These are phyloP conservation scores for Striga hermonthica DNA, from an alignment of 305 asterid species.

Conservation along the genomic window DNA sequence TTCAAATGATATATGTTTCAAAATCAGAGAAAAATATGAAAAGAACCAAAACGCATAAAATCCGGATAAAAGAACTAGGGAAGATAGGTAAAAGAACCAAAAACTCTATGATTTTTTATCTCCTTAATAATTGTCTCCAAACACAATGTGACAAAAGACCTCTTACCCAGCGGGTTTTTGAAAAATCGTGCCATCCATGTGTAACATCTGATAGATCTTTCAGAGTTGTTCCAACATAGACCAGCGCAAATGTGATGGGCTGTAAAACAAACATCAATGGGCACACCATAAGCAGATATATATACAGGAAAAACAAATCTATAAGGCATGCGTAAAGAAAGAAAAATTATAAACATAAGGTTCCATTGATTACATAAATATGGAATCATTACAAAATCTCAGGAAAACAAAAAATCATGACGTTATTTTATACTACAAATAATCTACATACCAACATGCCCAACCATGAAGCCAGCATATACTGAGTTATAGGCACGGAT, in stretches of 20 bases:
- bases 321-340: background rate
- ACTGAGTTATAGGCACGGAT: constrained; percentile 77
- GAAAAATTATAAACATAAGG: background rate
- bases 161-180: constrained; percentile 89
- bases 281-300: background rate
- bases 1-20: no score
- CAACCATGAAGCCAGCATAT: constrained; percentile 95
- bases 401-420: no score
- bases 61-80: no score
- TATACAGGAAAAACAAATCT: background rate
- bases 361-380: background rate
- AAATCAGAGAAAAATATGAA: no score
- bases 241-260: constrained; percentile 95
- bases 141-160: constrained; percentile 3
- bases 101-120: no score
- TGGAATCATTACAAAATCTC: no score
- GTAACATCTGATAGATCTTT: constrained; percentile 97
- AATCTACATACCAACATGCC: constrained; percentile 85
- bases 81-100: no score
- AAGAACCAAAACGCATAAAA: no score
- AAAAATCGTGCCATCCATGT: constrained; percentile 90
- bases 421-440: background rate
- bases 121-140: background rate
- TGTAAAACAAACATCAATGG: constrained; percentile 35
- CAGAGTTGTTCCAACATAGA: constrained; percentile 91